Evolutionary conservation across 2,329 filamentous ascomycete species (phyloP).

Genomic region (Ascochyta viciae-villosae): DNA sequence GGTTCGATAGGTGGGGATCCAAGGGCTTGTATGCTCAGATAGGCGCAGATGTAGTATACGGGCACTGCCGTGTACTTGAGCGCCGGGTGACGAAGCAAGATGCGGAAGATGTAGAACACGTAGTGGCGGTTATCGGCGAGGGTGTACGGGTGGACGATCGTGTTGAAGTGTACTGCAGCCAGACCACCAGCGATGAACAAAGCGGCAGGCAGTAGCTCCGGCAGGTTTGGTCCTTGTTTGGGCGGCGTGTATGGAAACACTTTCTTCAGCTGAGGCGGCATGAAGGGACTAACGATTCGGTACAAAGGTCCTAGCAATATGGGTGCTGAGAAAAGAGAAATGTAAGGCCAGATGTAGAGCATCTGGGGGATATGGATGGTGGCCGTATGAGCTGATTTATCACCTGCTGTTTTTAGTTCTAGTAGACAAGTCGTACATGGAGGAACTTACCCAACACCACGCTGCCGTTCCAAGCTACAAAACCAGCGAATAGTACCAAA

Average conservation of each 20-base stretch:
- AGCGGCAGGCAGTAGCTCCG: constrained; percentile 38
- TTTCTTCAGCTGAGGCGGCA: no score
- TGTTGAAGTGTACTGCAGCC: constrained; percentile 76
- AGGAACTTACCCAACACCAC: constrained; percentile 74
- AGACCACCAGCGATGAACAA: constrained; percentile 51
- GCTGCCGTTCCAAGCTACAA: constrained; percentile 86
- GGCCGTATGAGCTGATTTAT: constrained; percentile 92
- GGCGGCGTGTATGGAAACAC: no score
- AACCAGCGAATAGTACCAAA: constrained; percentile 71
- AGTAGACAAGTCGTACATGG: neutral
- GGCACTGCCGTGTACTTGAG: constrained; percentile 73
- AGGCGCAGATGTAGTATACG: constrained; percentile 74
- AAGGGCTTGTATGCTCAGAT: constrained; percentile 71
- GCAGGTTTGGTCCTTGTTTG: neutral
- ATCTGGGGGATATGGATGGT: constrained; percentile 90
- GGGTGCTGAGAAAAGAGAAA: constrained; percentile 87
- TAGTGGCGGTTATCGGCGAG: constrained; percentile 97
- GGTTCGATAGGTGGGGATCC: constrained; percentile 38
- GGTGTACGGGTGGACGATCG: constrained; percentile 93
- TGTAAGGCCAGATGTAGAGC: constrained; percentile 92
- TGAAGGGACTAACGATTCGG: constrained; percentile 25
- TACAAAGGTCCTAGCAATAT: constrained; percentile 65
- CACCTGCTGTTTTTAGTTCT: constrained; percentile 62
- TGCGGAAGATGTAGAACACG: constrained; percentile 94
- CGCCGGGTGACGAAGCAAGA: constrained; percentile 69